Evolutionary conservation across 331 rosid genomes (phyloP).

Genomic region (Malus hybrid): DNA sequence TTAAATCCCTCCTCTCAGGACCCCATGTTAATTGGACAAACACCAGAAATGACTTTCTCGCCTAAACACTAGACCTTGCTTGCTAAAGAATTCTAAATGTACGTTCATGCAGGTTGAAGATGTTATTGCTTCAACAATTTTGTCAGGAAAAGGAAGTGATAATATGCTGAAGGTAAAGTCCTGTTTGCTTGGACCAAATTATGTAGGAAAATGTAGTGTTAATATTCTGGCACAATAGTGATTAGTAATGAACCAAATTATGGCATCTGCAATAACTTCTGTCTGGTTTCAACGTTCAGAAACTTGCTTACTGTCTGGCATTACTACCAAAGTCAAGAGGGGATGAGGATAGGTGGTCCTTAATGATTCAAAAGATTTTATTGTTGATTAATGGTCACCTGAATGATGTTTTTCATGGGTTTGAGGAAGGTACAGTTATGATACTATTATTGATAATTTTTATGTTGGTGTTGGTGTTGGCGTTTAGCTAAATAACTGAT

Average conservation of each 20-base stretch:
- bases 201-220: background rate
- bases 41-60: background rate
- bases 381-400: constrained; percentile 51
- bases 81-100: constrained; percentile 14
- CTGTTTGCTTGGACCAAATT: constrained; percentile 1
- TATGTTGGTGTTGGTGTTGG: constrained; percentile 1
- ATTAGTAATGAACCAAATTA: too few species aligned
- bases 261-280: constrained; percentile 8
- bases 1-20: background rate
- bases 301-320: constrained; percentile 70
- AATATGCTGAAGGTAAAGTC: background rate
- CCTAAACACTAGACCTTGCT: background rate
- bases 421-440: constrained; percentile 62
- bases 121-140: constrained; percentile 53
- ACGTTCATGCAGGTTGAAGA: constrained; percentile 62
- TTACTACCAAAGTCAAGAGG: constrained; percentile 83
- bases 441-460: background rate
- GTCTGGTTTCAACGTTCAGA: constrained; percentile 49
- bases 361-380: constrained; percentile 65
- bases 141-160: constrained; percentile 55
- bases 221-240: background rate
- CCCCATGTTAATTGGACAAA: background rate
- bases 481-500: constrained; percentile 14
- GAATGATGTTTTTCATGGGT: constrained; percentile 64
- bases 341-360: constrained; percentile 79